phyloP scores from a whole-genome alignment of 2,329 filamentous ascomycete genomes.

The Ophiosphaerella narmari region DNA sequence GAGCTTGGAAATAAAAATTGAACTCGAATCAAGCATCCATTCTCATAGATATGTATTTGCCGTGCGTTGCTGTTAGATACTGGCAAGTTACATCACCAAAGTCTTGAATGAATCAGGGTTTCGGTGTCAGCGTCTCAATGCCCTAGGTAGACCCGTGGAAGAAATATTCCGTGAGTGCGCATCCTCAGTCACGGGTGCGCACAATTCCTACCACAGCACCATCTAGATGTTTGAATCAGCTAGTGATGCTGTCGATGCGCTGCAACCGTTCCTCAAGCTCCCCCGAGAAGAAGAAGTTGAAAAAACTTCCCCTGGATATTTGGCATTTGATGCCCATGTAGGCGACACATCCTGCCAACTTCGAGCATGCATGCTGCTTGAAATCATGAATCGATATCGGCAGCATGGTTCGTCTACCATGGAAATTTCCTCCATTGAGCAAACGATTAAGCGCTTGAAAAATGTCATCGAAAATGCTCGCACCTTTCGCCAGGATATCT shows the following conservation, averaged over 20 bases:
- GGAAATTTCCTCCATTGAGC: neutral
- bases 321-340: conserved; percentile 7
- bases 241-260: conserved; percentile 2
- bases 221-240: neutral
- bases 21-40: too few species aligned
- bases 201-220: too few species aligned
- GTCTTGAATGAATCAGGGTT: too few species aligned
- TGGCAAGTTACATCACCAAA: too few species aligned
- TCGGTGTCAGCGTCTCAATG: too few species aligned
- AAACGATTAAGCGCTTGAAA: neutral
- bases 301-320: neutral
- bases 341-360: conserved; percentile 10
- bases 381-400: conserved; percentile 1
- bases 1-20: too few species aligned
- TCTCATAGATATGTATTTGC: too few species aligned
- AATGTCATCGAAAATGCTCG: neutral
- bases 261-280: neutral
- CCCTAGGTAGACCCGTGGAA: too few species aligned
- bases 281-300: neutral
- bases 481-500: neutral
- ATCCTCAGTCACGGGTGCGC: too few species aligned
- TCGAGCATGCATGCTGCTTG: conserved; percentile 9
- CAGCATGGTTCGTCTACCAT: neutral
- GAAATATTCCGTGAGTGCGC: too few species aligned
- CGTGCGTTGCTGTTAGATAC: too few species aligned